Base-by-base conservation (phyloP, 2,329 filamentous ascomycete species). In the Boeremia lycopersici region DNA sequence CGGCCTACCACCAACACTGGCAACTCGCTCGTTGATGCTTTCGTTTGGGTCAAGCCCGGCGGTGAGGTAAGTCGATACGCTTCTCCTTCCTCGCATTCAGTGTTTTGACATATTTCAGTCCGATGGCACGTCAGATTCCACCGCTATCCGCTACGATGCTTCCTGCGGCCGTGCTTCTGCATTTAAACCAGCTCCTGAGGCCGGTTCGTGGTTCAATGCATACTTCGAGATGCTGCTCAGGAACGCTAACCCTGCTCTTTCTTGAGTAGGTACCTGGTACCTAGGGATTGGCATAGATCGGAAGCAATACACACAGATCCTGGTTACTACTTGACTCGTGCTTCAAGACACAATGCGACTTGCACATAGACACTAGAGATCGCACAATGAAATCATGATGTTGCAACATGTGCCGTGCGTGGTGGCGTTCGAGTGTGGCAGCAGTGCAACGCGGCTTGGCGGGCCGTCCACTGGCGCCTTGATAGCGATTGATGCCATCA, bases 1-100 rank as follows among this genome's bases (percentile, higher is more conserved):
- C 81, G 85, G n/a, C 86, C 86, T 1, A 83, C 82, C 3, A 79
- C 84, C n/a, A 77, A 84, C 67, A 89, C 86, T 8, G 84, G 83
- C 12, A 80, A 85, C 59, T 68, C 74, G 1, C 76, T 86, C 15
- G 78, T 82, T 30, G 87, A 89, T 70, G 85, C 86, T 35, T 86
- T 89, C 61, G 86, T 89, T 53, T 89, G 87, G 87, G 77, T 89
- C 63, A 89, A 89, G 81, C 87, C 87, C 4, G 87, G 87, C 60
- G 81, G 80, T 48, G 81, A 83, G 57, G 65, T 68, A 59, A 36
- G 55, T 59, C 12, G 9, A 29, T 17, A 8, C 4, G 13, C 12
- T 10, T 8, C 12, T n/a, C 12, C n/a, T 12, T 25, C 6, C 4
- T 13, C 13, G 25, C 19, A 19, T 4, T 13, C 15, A 13, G 10